A percentile compares a stretch with the other conserved stretches of the same genome.
These are phyloP conservation scores for Colletotrichum sp. DNA, from an alignment of 2,329 filamentous ascomycete species.

Conservation along the genomic window DNA sequence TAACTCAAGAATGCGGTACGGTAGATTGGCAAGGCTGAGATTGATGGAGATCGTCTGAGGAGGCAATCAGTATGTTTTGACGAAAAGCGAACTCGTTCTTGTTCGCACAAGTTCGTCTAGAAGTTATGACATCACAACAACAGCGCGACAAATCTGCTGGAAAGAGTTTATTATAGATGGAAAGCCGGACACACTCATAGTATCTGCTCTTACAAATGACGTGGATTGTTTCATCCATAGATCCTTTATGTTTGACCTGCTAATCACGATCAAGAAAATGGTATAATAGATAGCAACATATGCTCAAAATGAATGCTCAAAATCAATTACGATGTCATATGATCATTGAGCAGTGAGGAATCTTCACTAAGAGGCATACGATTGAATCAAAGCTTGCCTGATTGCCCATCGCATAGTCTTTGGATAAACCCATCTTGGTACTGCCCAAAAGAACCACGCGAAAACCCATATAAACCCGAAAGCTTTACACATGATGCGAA, in stretches of 20 bases:
- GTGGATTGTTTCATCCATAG: background rate
- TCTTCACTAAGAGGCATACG: background rate
- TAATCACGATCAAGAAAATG: background rate
- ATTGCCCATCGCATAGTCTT: background rate
- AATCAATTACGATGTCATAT: background rate
- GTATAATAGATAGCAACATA: background rate
- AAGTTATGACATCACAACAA: background rate
- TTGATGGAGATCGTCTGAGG: background rate
- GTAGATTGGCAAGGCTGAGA: background rate
- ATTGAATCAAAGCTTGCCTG: background rate
- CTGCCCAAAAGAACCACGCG: background rate
- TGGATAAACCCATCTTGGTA: background rate
- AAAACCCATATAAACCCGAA: background rate
- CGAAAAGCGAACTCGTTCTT: background rate
- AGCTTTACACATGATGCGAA: background rate
- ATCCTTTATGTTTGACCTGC: background rate
- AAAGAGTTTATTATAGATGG: background rate
- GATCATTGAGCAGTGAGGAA: fast-evolving
- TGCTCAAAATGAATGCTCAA: background rate
- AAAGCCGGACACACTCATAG: fast-evolving
- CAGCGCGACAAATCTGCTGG: background rate
- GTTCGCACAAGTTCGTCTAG: background rate
- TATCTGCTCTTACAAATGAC: fast-evolving
- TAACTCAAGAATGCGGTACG: background rate
- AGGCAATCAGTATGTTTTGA: background rate